Evolutionary conservation across 192 early-diverging fungal species (phyloP).

Genomic region (Umbelopsis sp.): DNA sequence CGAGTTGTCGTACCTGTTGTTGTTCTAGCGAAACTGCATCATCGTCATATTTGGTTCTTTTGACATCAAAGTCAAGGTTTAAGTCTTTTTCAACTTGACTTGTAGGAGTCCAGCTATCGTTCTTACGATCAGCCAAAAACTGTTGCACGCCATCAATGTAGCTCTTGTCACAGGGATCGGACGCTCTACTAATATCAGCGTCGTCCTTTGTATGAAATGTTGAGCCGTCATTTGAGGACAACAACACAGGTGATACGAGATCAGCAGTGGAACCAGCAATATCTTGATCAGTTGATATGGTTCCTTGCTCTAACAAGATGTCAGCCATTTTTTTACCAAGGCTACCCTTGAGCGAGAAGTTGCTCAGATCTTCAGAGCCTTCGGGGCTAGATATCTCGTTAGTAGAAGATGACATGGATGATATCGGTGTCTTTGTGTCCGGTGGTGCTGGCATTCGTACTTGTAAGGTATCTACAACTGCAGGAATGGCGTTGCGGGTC

Average conservation of each 20-base stretch:
- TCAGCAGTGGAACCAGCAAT: background rate
- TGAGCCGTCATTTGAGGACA: background rate
- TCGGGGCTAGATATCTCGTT: background rate
- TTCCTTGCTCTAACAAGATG: background rate
- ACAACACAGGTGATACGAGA: background rate
- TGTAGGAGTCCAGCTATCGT: background rate
- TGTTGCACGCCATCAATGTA: background rate
- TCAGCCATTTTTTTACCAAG: slow-evolving; percentile 2
- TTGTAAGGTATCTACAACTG: slow-evolving; percentile 8
- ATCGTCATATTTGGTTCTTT: background rate
- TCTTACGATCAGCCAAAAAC: slow-evolving; percentile 2
- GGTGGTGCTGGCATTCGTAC: slow-evolving; percentile 15
- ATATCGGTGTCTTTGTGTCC: background rate
- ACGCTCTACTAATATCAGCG: background rate
- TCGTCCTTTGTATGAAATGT: background rate
- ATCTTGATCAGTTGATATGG: background rate
- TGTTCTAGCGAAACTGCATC: background rate
- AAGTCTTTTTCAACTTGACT: too few species aligned
- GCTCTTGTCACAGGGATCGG: background rate
- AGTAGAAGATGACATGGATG: background rate
- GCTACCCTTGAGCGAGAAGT: background rate
- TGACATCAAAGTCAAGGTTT: background rate
- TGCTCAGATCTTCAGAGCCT: background rate
- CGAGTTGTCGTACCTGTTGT: slow-evolving; percentile 3
- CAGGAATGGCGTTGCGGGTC: background rate